Conservation (phyloP, 768 basidiomycete species). For the Amyloporia xantha region DNA sequence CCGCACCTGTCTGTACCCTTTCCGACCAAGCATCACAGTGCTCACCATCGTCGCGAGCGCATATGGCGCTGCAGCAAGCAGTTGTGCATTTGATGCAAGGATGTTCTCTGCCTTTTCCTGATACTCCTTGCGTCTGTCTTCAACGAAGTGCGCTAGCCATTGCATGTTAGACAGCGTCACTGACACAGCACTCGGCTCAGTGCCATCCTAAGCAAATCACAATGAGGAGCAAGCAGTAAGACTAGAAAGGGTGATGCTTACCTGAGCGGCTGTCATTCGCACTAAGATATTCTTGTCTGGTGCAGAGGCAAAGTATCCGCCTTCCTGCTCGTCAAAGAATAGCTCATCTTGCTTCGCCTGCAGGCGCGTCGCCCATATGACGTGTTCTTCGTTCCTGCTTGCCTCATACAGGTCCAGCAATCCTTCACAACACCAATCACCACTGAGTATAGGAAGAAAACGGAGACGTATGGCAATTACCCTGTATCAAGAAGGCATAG, state of each 20-base stretch:
- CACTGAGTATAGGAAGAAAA: neutral
- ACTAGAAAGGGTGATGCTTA: neutral
- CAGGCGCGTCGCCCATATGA: conserved; percentile 27
- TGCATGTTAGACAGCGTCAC: conserved; percentile 22
- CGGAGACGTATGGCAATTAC: conserved; percentile 9
- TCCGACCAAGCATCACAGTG: conserved; percentile 11
- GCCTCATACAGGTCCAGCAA: conserved; percentile 34
- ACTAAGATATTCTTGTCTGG: conserved; percentile 31
- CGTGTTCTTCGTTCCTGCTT: conserved; percentile 27
- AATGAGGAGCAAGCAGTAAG: neutral
- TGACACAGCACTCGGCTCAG: conserved; percentile 23
- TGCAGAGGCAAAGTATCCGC: conserved; percentile 34
- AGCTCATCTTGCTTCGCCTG: conserved; percentile 33
- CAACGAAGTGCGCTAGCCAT: conserved; percentile 20
- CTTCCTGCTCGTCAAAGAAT: conserved; percentile 32
- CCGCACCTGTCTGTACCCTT: conserved; percentile 18
- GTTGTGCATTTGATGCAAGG: conserved; percentile 15
- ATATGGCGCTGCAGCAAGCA: conserved; percentile 15
- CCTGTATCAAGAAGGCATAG: conserved; percentile 31
- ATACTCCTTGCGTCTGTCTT: conserved; percentile 17
- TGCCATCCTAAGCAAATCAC: conserved; percentile 25
- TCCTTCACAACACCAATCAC: conserved; percentile 3
- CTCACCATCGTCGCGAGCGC: conserved; percentile 19
- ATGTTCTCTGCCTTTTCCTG: conserved; percentile 17
- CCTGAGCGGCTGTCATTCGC: conserved; percentile 31